These are phyloP conservation scores for Termitomyces sp. DNA, from an alignment of 1,284 basidiomycete genomes.

Conservation along the genomic window DNA sequence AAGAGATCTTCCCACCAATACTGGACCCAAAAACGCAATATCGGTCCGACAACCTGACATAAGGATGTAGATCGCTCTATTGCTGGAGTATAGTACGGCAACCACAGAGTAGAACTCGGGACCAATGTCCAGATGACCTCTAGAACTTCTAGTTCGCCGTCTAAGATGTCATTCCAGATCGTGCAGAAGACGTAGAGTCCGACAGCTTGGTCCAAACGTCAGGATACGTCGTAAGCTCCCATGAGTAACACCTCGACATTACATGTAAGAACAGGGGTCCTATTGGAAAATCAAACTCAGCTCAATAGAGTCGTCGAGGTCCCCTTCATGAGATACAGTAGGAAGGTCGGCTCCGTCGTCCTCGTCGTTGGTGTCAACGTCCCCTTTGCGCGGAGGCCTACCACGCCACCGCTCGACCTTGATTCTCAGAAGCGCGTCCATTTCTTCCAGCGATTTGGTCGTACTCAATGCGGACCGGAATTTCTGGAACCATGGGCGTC, in stretches of 20 bases:
- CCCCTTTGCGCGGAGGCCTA: conserved; percentile 22
- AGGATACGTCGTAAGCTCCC: not conserved
- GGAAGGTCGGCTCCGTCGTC: conserved; percentile 6
- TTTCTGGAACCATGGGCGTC: conserved; percentile 52
- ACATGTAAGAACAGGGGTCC: not conserved
- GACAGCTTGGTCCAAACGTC: conserved; percentile 4
- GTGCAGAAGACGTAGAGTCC: conserved; percentile 1
- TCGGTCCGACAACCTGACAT: conserved; percentile 14
- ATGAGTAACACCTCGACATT: conserved; percentile 1
- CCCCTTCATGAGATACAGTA: conserved; percentile 13
- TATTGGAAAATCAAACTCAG: conserved; percentile 11
- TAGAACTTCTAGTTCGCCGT: conserved; percentile 1
- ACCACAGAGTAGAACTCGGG: conserved; percentile 7
- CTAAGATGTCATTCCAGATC: conserved; percentile 17
- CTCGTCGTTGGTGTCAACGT: conserved; percentile 13
- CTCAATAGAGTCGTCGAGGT: conserved; percentile 9
- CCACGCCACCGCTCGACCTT: conserved; percentile 53
- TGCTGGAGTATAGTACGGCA: conserved; percentile 9
- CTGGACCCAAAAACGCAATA: conserved; percentile 6
- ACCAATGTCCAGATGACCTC: conserved; percentile 9
- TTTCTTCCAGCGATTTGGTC: conserved; percentile 41
- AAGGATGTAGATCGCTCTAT: conserved; percentile 9
- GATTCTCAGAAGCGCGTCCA: conserved; percentile 38
- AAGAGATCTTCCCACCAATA: conserved; percentile 9
- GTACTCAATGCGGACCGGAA: conserved; percentile 43